A percentile compares a stretch with the other conserved stretches of the same genome.
Evolutionary conservation across 164 flowering plant genomes (phyloP).

Genomic region (Santalum album): DNA sequence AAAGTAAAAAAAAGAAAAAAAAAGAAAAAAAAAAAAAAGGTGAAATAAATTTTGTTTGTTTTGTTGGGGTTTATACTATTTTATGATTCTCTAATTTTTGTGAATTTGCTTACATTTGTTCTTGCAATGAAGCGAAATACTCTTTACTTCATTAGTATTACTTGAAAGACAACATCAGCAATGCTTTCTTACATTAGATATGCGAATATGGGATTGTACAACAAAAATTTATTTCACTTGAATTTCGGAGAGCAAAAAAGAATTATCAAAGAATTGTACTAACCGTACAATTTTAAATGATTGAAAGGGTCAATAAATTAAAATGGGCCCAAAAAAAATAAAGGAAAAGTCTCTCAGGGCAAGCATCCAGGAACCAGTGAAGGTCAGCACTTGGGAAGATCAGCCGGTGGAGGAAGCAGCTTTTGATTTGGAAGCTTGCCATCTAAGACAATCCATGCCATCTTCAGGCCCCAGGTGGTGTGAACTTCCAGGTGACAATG

Average conservation of each 20-base stretch:
- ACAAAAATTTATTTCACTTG: too few relatives aligned
- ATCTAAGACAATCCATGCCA: not conserved
- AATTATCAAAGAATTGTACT: not conserved
- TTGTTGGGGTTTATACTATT: too few relatives aligned
- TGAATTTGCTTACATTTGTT: too few relatives aligned
- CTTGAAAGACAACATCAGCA: not conserved
- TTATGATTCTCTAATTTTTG: too few relatives aligned
- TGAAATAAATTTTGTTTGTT: too few relatives aligned
- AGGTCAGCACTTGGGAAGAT: not conserved
- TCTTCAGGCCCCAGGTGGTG: conserved; percentile 1
- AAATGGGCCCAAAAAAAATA: not conserved
- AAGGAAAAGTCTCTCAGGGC: not conserved
- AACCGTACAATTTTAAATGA: not conserved
- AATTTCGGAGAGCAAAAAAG: not conserved
- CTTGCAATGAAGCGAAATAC: too few relatives aligned
- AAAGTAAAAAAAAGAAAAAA: too few relatives aligned
- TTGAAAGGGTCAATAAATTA: not conserved
- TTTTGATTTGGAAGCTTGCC: not conserved
- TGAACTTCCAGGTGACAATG: conserved; percentile 1
- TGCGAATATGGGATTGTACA: not conserved
- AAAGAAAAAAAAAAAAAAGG: too few relatives aligned
- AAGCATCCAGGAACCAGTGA: not conserved
- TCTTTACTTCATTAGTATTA: not conserved
- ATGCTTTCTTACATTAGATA: not conserved
- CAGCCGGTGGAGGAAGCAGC: conserved; percentile 1